Evolutionary conservation across 768 basidiomycete genomes (phyloP), one percentile per base, ranked within the genome.

Genomic region (Leucogyrophana mollusca): DNA sequence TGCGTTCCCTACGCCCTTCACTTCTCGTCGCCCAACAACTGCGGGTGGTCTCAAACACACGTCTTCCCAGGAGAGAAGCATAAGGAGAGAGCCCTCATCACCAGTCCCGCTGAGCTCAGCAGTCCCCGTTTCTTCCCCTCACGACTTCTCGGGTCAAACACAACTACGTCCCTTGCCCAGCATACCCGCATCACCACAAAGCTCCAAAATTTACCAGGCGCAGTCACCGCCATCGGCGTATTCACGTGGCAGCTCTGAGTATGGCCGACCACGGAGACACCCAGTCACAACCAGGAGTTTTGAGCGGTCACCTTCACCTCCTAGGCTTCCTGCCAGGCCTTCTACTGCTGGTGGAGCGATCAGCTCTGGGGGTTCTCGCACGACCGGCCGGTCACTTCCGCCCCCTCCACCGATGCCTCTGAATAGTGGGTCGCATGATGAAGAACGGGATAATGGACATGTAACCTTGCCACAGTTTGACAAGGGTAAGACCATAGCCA

Each of bases 281-380:
- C 58, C 25, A 14, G 39, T 49, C 8, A 49, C 49, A 17, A 34
- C 39, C 14, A 45, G 14, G 16, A 51, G 45, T n/a, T 21, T 37
- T 14, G 7, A 47, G 17, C 22, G 43, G 1, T 45, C 43, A 2
- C 14, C 9, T 8, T 45, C 43, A 23, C 46, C 35, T 16, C 27
- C 57, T 49, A 59, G 47, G 54, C 34, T 59, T 0, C 45, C 54
- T 5, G 44, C 50, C 10, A 67, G 75, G 17, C 72, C 76, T 22
- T 64, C 73, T 13, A 75, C 75, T 9, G 70, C 73, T 38, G 61
- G 66, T n/a, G 65, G 67, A 18, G 23, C 55, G 9, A 46, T 52
- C 41, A 40, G 47, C 30, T 43, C 42, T 2, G 58, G 56, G 11
- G 51, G 62, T 3, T 38, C 62, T 35, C 30, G 54, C n/a, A 38